Base-by-base conservation (phyloP, 306 rosid genomes). In the Corylus americana region DNA sequence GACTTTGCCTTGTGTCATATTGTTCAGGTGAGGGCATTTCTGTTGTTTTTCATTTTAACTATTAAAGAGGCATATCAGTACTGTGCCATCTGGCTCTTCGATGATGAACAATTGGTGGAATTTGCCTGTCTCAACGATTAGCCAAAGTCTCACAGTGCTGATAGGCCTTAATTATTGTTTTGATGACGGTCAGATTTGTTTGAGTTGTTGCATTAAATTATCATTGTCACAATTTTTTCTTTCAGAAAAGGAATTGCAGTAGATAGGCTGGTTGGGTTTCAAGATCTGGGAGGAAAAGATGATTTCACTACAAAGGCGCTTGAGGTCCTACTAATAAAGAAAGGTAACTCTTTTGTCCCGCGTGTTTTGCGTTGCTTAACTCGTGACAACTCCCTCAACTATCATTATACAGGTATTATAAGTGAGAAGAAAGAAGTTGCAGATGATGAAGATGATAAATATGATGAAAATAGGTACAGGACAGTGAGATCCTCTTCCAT, bases 211-310 rank as follows among this genome's bases (percentile, higher is more conserved):
- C 54, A 66, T 78, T 8, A 50, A 37, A 45, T 47, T 69, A 37
- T 44, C 45, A 62, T 45, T 70, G 62, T 73, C 39, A 73, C 66
- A 47, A 70, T 42, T 63, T 68, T 78, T 79, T 58, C 29, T 73
- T 77, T 78, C 87, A 92, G 98, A 81, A 90, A 92, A 86, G 98
- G 98, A 79, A 80, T 92, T 62, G 98, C 98, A 2, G 84, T 57
- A 20, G 98, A 95, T 87, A 92, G 98, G 86, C 76, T 95, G 81
- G 29, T 92, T 67, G 98, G 98, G 31, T 95, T 95, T 87, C 93
- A 92, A 80, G 98, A 91, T 83, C 58, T 95, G 54, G 98, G 98
- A 83, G 96, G 89, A 35, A 92, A 91, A 86, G 98, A 95, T 66
- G 98, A 95, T 85, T 95, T 92, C 84, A 37, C 83, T 77, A 84